A percentile compares a stretch with the other conserved stretches of the same genome.
phyloP scores from a whole-genome alignment of 2,329 filamentous ascomycete genomes.

The Penicillium digitatum region DNA sequence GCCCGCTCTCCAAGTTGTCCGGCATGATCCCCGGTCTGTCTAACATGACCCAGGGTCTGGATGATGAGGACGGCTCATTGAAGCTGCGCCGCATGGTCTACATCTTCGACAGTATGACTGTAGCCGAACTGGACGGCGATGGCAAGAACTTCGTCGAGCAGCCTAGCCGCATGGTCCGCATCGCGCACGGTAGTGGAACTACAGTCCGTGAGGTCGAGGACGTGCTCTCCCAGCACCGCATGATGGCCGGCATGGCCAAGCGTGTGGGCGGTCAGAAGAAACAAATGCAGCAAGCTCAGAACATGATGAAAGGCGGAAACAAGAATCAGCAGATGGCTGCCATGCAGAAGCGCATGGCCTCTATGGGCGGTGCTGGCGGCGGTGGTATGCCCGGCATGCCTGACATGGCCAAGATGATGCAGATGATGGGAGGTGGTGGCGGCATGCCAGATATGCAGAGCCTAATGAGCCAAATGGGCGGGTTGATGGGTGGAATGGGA shows the following conservation, averaged over 20 bases:
- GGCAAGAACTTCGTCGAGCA: constrained; percentile 92
- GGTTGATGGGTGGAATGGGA: constrained; percentile 49
- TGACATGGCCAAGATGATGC: constrained; percentile 90
- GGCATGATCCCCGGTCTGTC: constrained; percentile 97
- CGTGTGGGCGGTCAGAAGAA: constrained; percentile 98
- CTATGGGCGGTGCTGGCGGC: constrained; percentile 74
- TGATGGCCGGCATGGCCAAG: constrained; percentile 99
- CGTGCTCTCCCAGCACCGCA: constrained; percentile 91
- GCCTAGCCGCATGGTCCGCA: constrained; percentile 84
- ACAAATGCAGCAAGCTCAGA: constrained; percentile 92
- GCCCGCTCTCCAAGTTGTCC: constrained; percentile 91
- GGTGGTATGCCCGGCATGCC: constrained; percentile 63
- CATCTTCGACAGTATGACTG: constrained; percentile 97
- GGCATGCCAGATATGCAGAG: constrained; percentile 69
- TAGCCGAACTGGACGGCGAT: constrained; percentile 90
- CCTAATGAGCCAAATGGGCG: constrained; percentile 75
- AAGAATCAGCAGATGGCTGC: constrained; percentile 91
- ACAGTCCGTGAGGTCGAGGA: constrained; percentile 92
- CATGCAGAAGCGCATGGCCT: constrained; percentile 92
- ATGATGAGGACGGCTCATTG: constrained; percentile 89
- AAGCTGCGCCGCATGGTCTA: constrained; percentile 99
- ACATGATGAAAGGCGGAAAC: constrained; percentile 84
- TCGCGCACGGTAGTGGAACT: constrained; percentile 86
- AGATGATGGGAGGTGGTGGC: constrained; percentile 77
- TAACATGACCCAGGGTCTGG: constrained; percentile 90